A percentile compares a stretch with the other conserved stretches of the same genome.
phyloP scores from a whole-genome alignment of 2,329 filamentous ascomycete genomes.

The Neonectria neomacrospora region DNA sequence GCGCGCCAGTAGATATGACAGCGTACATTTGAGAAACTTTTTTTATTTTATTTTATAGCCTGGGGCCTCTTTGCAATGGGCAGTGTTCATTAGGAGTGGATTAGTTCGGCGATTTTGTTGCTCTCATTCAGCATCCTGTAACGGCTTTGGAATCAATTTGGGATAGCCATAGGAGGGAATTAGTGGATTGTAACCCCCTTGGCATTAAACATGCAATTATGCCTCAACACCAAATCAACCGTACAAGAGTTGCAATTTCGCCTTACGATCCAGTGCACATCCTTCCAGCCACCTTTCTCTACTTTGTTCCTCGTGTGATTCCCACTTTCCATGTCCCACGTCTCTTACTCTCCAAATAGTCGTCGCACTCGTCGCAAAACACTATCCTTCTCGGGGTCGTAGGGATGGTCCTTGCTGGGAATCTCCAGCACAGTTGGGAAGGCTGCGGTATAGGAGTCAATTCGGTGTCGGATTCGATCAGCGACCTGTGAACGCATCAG shows the following conservation, averaged over 20 bases:
- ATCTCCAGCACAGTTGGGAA: constrained; percentile 98
- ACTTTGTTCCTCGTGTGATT: constrained; percentile 20
- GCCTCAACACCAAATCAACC: constrained; percentile 21
- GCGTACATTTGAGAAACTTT: constrained; percentile 13
- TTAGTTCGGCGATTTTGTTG: constrained; percentile 39
- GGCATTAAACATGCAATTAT: constrained; percentile 22
- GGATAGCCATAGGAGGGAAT: constrained; percentile 32
- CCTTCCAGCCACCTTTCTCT: constrained; percentile 1
- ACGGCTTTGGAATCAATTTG: constrained; percentile 41
- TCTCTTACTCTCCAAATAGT: constrained; percentile 72
- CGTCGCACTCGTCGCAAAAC: constrained; percentile 86
- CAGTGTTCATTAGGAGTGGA: constrained; percentile 21
- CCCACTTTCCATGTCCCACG: constrained; percentile 3
- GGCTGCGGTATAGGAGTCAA: constrained; percentile 92
- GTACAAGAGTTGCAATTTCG: constrained; percentile 8
- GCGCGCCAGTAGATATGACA: not conserved
- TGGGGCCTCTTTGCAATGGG: constrained; percentile 33
- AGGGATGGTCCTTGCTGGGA: constrained; percentile 98
- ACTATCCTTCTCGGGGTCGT: constrained; percentile 98
- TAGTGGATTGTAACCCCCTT: constrained; percentile 9
- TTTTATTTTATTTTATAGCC: constrained; percentile 26
- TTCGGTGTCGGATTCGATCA: constrained; percentile 88
- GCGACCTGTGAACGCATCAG: constrained; percentile 73
- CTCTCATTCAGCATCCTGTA: constrained; percentile 35
- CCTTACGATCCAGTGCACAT: not conserved